A percentile compares a stretch with the other conserved stretches of the same genome.
These are phyloP conservation scores for Phytophthora lateralis DNA, from an alignment of 352 stramenopile species.

Conservation along the genomic window DNA sequence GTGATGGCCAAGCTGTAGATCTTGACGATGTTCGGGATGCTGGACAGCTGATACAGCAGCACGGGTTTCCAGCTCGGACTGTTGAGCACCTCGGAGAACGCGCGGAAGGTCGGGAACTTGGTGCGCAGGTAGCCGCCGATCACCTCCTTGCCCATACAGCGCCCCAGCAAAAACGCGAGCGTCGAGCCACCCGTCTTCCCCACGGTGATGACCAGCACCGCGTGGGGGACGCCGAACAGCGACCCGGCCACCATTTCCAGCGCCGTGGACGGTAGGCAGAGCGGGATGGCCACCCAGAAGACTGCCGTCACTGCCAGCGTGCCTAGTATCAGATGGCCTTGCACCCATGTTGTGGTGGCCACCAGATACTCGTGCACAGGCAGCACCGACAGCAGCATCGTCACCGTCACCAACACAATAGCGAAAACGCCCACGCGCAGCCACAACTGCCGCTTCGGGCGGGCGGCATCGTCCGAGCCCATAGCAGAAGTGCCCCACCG, in stretches of 20 bases:
- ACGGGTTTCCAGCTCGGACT: slow-evolving; percentile 77
- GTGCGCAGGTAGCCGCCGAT: slow-evolving; percentile 65
- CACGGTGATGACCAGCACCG: slow-evolving; percentile 60
- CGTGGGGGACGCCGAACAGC: slow-evolving; percentile 64
- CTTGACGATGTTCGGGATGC: slow-evolving; percentile 81
- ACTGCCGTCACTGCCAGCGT: slow-evolving; percentile 51
- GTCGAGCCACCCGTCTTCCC: slow-evolving; percentile 76
- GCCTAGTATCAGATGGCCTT: slow-evolving; percentile 53
- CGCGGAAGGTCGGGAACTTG: slow-evolving; percentile 73
- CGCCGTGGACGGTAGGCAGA: slow-evolving; percentile 71
- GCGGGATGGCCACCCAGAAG: slow-evolving; percentile 71
- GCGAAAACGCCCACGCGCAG: slow-evolving; percentile 28
- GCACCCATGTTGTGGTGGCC: slow-evolving; percentile 50
- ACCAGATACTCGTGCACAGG: slow-evolving; percentile 56
- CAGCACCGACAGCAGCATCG: slow-evolving; percentile 45
- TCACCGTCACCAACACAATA: slow-evolving; percentile 12
- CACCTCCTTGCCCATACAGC: slow-evolving; percentile 57
- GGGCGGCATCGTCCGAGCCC: not conserved
- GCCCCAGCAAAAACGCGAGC: slow-evolving; percentile 64
- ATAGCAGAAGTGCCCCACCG: slow-evolving; percentile 18
- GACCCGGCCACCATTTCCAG: slow-evolving; percentile 69
- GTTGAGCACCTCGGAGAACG: slow-evolving; percentile 68
- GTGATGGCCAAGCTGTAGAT: slow-evolving; percentile 84
- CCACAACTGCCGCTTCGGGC: slow-evolving; percentile 20
- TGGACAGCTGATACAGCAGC: slow-evolving; percentile 78